Percentiles rank a stretch among this genome's conserved stretches.
Conservation (phyloP, 208 protist genomes). For the Acanthamoeba triangularis region DNA sequence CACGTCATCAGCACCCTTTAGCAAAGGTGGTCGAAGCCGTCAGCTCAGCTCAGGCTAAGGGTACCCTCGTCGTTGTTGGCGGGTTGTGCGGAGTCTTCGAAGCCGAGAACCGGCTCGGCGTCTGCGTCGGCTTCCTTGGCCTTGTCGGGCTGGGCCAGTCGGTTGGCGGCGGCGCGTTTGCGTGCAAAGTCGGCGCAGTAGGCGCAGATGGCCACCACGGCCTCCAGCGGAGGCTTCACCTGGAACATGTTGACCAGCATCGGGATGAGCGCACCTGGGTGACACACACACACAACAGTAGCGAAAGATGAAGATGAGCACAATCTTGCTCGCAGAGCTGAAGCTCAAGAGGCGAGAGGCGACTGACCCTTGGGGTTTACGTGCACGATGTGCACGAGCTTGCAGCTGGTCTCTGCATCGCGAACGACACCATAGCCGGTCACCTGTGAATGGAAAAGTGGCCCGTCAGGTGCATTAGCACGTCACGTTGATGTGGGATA, state of each 20-base stretch:
- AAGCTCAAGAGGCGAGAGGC: neutral
- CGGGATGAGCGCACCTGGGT: constrained; percentile 1
- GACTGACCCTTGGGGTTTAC: neutral
- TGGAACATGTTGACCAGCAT: constrained; percentile 50
- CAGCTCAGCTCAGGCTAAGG: neutral
- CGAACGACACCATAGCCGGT: constrained; percentile 6
- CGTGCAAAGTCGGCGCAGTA: neutral
- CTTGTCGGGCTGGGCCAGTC: neutral
- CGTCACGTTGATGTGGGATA: neutral
- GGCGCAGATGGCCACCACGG: constrained; percentile 20
- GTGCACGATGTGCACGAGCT: constrained; percentile 14
- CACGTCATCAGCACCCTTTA: neutral
- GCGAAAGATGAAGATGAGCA: neutral
- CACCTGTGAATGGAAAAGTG: neutral
- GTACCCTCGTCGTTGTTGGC: neutral
- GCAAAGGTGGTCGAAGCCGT: neutral
- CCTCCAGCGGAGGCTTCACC: constrained; percentile 24
- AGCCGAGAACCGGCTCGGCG: neutral
- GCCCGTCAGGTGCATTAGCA: neutral
- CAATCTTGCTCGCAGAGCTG: neutral
- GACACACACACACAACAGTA: neutral
- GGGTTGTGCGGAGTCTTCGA: neutral
- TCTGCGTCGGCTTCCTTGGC: neutral
- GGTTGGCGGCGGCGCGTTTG: neutral
- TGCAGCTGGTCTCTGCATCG: neutral